These are phyloP conservation scores for Umbellularia californica DNA, from an alignment of 164 flowering plant species.

Conservation along the genomic window DNA sequence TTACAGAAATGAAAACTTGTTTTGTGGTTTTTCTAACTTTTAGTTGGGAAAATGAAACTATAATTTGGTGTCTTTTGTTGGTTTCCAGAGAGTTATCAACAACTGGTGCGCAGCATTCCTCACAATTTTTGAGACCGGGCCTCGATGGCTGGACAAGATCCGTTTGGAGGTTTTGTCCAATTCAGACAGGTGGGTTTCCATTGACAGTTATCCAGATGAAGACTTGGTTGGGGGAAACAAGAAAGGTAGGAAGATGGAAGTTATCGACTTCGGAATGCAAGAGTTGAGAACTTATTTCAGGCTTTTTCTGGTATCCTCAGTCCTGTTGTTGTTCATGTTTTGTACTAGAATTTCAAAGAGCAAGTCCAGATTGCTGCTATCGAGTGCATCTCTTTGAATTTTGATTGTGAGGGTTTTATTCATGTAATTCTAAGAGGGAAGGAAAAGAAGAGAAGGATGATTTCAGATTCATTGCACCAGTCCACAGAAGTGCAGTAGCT, in stretches of 20 bases:
- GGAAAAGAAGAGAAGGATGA: neutral
- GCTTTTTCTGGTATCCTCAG: conserved; percentile 80
- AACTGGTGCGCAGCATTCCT: conserved; percentile 86
- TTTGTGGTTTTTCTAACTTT: too few relatives aligned
- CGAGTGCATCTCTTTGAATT: conserved; percentile 34
- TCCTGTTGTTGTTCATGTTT: conserved; percentile 85
- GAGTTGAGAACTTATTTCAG: conserved; percentile 89
- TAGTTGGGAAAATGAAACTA: too few relatives aligned
- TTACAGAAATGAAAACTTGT: neutral
- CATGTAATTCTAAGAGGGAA: neutral
- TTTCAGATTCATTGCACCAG: neutral
- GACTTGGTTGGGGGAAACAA: conserved; percentile 69
- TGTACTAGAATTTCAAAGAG: conserved; percentile 88
- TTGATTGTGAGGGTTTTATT: neutral
- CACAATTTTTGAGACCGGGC: conserved; percentile 56
- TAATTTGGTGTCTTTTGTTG: conserved; percentile 7
- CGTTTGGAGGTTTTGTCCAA: conserved; percentile 22
- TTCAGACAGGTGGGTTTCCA: conserved; percentile 54
- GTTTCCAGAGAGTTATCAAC: conserved; percentile 73
- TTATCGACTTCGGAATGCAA: conserved; percentile 80
- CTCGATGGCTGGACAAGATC: conserved; percentile 37
- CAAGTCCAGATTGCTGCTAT: conserved; percentile 48
- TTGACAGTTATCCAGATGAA: conserved; percentile 70
- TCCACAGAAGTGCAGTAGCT: neutral
- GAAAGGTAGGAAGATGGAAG: conserved; percentile 71